A percentile compares a stretch with the other conserved stretches of the same genome.
phyloP scores from a whole-genome alignment of 2,329 filamentous ascomycete species.

The Trichoderma aggressivum region DNA sequence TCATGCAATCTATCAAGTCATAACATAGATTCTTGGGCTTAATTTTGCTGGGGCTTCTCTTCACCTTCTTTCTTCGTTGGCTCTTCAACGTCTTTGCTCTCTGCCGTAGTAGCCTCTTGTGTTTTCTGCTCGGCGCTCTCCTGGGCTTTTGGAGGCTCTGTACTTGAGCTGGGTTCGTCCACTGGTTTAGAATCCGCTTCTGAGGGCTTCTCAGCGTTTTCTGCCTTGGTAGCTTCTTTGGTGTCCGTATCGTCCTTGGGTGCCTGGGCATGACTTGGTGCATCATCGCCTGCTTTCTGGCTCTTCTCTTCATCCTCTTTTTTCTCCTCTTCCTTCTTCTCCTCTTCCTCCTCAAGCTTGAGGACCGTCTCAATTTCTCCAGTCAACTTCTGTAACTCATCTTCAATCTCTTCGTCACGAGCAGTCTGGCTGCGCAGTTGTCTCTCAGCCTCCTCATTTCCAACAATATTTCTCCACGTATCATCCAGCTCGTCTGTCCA shows the following conservation, averaged over 20 bases:
- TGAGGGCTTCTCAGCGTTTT: not conserved
- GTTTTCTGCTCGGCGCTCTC: not conserved
- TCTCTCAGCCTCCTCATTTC: conserved; percentile 54
- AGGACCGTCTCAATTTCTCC: conserved; percentile 36
- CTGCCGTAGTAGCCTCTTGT: not conserved
- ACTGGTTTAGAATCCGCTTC: not conserved
- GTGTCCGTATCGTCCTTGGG: not conserved
- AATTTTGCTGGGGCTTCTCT: not conserved
- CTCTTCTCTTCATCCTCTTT: not conserved
- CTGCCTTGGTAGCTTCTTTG: not conserved
- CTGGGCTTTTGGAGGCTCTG: not conserved
- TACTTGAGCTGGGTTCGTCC: not conserved
- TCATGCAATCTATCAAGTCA: not conserved
- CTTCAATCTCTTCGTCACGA: conserved; percentile 36
- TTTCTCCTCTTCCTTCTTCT: not conserved
- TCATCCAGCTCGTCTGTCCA: conserved; percentile 82
- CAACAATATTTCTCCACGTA: conserved; percentile 67
- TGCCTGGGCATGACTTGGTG: not conserved
- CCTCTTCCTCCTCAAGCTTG: conserved; percentile 29
- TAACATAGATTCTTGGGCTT: not conserved
- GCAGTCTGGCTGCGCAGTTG: conserved; percentile 38
- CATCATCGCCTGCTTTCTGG: not conserved
- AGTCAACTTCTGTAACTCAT: conserved; percentile 43
- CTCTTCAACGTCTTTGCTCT: not conserved
- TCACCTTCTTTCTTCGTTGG: not conserved